Percentiles rank a stretch among this genome's conserved stretches.
Conservation (phyloP, 495 filamentous ascomycete species). For the Beverwykella pulmonaria region DNA sequence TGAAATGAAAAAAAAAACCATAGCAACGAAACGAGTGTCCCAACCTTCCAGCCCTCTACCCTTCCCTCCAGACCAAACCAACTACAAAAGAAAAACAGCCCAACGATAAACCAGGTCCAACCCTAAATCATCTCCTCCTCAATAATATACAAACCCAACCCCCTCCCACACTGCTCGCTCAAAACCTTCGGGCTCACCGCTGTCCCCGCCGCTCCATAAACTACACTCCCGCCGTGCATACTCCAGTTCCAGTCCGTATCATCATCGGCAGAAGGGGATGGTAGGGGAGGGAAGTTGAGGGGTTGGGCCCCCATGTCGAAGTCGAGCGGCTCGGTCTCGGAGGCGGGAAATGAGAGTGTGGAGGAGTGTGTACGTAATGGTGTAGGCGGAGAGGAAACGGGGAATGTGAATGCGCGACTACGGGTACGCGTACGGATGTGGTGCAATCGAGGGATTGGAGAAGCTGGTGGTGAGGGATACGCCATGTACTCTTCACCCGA, state of each 20-base stretch:
- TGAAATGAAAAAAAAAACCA: too few species aligned
- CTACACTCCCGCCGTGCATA: slow-evolving; percentile 21
- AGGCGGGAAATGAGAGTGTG: neutral
- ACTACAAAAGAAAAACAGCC: neutral
- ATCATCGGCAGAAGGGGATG: slow-evolving; percentile 5
- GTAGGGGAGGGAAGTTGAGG: neutral
- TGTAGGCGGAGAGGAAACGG: neutral
- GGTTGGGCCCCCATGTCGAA: slow-evolving; percentile 22
- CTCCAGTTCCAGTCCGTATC: slow-evolving; percentile 27
- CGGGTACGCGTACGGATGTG: neutral
- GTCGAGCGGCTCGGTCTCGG: neutral
- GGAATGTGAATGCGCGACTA: slow-evolving; percentile 8
- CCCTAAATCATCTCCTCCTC: slow-evolving; percentile 14
- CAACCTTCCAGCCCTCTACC: neutral
- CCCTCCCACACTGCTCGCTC: slow-evolving; percentile 7
- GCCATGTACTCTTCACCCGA: slow-evolving; percentile 11
- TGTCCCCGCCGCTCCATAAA: slow-evolving; percentile 21
- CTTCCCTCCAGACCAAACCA: neutral
- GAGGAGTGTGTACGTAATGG: neutral
- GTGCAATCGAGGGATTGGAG: neutral
- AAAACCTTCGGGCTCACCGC: slow-evolving; percentile 15
- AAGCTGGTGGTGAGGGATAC: slow-evolving; percentile 23
- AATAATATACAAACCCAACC: slow-evolving; percentile 27
- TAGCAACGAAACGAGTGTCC: too few species aligned
- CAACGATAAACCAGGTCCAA: too few species aligned